Evolutionary conservation across 768 basidiomycete species (phyloP), one percentile per base, ranked within the genome.

Genomic region (Rhizopogon roseolus): DNA sequence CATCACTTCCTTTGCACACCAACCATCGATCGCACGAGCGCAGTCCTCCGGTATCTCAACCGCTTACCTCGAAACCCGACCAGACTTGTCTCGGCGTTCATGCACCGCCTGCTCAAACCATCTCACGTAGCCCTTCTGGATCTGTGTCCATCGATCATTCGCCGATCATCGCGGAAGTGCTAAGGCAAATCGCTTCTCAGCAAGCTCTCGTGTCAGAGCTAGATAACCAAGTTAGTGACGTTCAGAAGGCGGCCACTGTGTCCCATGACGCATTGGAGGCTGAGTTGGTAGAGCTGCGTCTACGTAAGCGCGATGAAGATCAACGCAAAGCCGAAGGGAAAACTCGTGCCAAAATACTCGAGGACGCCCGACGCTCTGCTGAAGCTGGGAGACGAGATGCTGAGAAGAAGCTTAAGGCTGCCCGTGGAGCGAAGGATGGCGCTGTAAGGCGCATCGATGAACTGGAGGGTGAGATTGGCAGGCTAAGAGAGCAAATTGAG

Each of bases 261-360:
- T 80, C 85, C 37, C 88, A 81, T 61, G 73, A 78, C 34, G 70
- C 75, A 27, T 76, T 97, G n/a, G 85, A 90, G 64, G 65, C 68
- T 17, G 86, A 93, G 61, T 78, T 98, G 37, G 85, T 87, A 38
- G 76, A 81, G 16, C 81, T 86, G 48, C 82, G 93, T 27, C 80
- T 79, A 44, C 76, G 79, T 55, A 93, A 90, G 67, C 87, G 86
- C 39, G 81, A 86, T 57, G 96, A 98, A 66, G 96, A 99, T 61
- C 75, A 76, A 3, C 79, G 81, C 22, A 81, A 90, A 49, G 70
- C 79, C 22, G 94, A 97, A 64, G 73, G 90, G 52, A 94, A 93
- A 68, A 68, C 79, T n/a, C 85, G 86, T 46, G 90, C 89, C 45
- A 96, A 95, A 71, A 67, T 76, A 2, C 74, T 98, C 2, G 96